These are phyloP conservation scores for Nitzschia sp. DNA, from an alignment of 108 stramenopile species.

Conservation along the genomic window DNA sequence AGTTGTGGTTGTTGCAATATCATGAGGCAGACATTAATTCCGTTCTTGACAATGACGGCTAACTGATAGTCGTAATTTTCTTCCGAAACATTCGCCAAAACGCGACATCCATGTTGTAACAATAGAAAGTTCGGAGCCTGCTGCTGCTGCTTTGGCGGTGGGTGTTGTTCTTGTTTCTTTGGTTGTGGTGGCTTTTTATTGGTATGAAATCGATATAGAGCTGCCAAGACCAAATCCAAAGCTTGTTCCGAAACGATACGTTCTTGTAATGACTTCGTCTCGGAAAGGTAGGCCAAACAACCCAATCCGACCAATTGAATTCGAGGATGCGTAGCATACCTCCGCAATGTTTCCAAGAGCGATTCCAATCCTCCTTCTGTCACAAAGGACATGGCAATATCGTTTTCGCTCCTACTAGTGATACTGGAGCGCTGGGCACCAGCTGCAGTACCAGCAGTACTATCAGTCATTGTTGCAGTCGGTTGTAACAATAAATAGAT, in stretches of 20 bases:
- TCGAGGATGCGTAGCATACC: background rate
- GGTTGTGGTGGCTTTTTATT: too few relatives aligned
- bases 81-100: background rate
- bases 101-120: background rate
- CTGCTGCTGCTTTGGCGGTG: too few relatives aligned
- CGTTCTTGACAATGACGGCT: constrained; percentile 4
- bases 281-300: background rate
- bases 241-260: background rate
- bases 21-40: background rate
- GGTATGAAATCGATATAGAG: background rate
- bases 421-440: too few relatives aligned
- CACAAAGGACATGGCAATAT: background rate
- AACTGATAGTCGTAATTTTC: background rate
- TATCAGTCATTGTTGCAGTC: too few relatives aligned
- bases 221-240: constrained; percentile 2
- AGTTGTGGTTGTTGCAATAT: background rate
- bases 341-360: background rate
- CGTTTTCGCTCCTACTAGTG: background rate
- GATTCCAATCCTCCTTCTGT: background rate
- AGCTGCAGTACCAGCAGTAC: too few relatives aligned
- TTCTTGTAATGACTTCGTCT: background rate
- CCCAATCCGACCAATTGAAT: constrained; percentile 2
- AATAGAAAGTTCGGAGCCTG: background rate
- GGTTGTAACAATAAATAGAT: background rate
- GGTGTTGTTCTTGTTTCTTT: too few relatives aligned